Evolutionary conservation across 2,329 filamentous ascomycete species (phyloP), one percentile per base, ranked within the genome.

Genomic region (Colletotrichum sp.): DNA sequence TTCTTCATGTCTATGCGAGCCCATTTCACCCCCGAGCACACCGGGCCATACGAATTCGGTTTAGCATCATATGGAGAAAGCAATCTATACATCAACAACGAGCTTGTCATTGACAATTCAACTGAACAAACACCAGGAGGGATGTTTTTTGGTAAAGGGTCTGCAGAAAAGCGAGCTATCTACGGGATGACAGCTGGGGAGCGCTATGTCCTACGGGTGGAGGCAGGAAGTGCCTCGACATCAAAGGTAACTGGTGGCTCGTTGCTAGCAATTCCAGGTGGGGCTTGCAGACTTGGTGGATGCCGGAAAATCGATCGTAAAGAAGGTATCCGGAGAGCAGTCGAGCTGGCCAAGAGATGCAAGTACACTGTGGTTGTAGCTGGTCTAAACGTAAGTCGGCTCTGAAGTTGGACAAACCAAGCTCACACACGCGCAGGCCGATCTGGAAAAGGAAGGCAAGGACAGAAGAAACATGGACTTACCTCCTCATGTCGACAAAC

Each of bases 321-420:
- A 67, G 87, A 89, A 16, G 91, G 93, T 79, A 92, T 96, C 71
- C 85, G 89, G 64, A 88, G 92, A 75, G 94, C 95, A 1, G 93
- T 93, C 1, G 87, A 89, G 22, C 86, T 94, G 9, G 95, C 95
- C 25, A 90, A 89, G 81, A 88, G 90, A 52, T 92, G 93, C 4
- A 94, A 96, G 71, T 93, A 96, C 80, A 94, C 96, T 59, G 89
- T 97, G 75, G 87, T 96, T 67, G 94, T 94, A 80, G 93, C 93
- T 2, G 95, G 95, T 3, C 89, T 77, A 88, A 94, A 94, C 79
- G 90, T 74, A 13, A 34, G 67, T 48, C 2, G 0, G 22, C 1
- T 59, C 16, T 22, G 11, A 22, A 4, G 27, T 34, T 32, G 9
- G 15, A 28, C 11, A 6, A 34, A 12, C n/a, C 8, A 19, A 39